Evolutionary conservation across 2,329 filamentous ascomycete species (phyloP).

Genomic region (Knoxdaviesia capensis): DNA sequence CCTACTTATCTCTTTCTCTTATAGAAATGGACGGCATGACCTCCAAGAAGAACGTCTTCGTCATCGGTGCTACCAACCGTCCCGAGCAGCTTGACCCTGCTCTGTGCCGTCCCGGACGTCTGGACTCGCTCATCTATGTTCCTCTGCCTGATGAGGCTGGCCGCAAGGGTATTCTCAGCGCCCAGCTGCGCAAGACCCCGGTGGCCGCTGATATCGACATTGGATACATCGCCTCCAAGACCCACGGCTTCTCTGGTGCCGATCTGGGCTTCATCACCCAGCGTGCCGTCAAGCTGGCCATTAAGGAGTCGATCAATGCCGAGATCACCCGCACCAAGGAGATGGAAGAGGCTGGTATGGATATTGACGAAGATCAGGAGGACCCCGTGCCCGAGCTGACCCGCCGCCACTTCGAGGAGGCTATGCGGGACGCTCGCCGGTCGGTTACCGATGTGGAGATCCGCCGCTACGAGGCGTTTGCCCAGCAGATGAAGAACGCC

Average conservation of each 20-base stretch:
- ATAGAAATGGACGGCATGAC: slow-evolving; percentile 98
- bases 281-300: slow-evolving; percentile 96
- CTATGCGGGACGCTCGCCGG: slow-evolving; percentile 83
- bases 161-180: slow-evolving; percentile 75
- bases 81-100: slow-evolving; percentile 97
- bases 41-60: slow-evolving; percentile 99
- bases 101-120: slow-evolving; percentile 92
- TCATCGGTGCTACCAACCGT: slow-evolving; percentile 96
- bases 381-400: slow-evolving; percentile 93
- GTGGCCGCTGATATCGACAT: slow-evolving; percentile 76
- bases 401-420: slow-evolving; percentile 94
- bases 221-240: slow-evolving; percentile 84
- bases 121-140: slow-evolving; percentile 96
- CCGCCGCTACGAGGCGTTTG: slow-evolving; percentile 92
- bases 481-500: slow-evolving; percentile 97
- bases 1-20: slow-evolving; percentile 17
- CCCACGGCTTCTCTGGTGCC: slow-evolving; percentile 97
- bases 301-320: slow-evolving; percentile 80
- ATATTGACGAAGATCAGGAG: slow-evolving; percentile 54
- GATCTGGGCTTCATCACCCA: slow-evolving; percentile 98
- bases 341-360: slow-evolving; percentile 70
- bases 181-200: slow-evolving; percentile 95
- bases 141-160: slow-evolving; percentile 84
- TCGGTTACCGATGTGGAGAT: slow-evolving; percentile 96
- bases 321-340: slow-evolving; percentile 86